Evolutionary conservation across 805 yeast genomes (phyloP), one percentile per base, ranked within the genome.

Genomic region (Lachancea lanzarotensis): DNA sequence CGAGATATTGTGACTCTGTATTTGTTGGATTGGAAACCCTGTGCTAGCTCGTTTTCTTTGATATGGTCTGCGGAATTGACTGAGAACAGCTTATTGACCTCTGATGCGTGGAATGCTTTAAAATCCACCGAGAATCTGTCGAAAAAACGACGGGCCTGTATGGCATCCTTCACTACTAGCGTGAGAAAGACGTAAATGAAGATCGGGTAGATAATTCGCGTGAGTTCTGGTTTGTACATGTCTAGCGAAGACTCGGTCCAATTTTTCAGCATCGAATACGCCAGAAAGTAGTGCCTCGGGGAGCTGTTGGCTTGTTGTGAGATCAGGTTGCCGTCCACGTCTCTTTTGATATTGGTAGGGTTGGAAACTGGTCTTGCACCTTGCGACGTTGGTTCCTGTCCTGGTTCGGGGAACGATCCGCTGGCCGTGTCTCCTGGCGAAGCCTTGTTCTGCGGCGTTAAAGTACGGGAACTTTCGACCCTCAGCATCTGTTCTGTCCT

Each of bases 231-330:
- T 65, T 79, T 84, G 66, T 93, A 93, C 66, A 93, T 74, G 63
- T 91, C 98, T 54, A 93, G 72, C 0, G 96, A 88, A 15, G 87
- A 75, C 54, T 88, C 95, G 34, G 87, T 85, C 98, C 98, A 93
- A 40, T 81, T 81, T 50, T 85, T 76, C 50, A 89, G 75, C 62
- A 87, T 74, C 15, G 81, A 71, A 66, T 89, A 93, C 1, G 95
- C 96, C 38, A 87, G 73, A n/a, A 75, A 70, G 62, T 85, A 90
- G 46, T 78, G 73, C 27, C 79, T 82, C 1, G 95, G 90, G 43
- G 63, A 49, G 6, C 60, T 62, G n/a, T 51, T 47, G 15, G 51
- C 54, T 34, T 54, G 53, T 37, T 49, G 53, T 16, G 52, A 49
- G 1, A 64, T 51, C 8, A 63, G 52, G 7, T 57, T 49, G 11